Conservation (phyloP, 2,329 filamentous ascomycete species). For the Talaromyces sp. region DNA sequence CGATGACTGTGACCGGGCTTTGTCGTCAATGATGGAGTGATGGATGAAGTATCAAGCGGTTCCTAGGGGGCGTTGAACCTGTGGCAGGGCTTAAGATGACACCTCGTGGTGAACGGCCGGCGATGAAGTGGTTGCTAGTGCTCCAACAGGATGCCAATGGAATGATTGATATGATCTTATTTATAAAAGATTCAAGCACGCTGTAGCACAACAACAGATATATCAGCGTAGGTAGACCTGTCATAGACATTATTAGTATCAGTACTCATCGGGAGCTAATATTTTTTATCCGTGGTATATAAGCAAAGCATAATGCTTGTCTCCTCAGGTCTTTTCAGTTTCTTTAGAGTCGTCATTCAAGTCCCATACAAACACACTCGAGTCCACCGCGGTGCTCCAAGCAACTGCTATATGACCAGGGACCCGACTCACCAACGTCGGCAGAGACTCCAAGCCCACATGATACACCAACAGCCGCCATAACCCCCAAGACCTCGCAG, state of each 20-base stretch:
- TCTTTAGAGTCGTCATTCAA: constrained; percentile 43
- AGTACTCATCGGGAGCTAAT: neutral
- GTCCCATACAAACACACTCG: constrained; percentile 22
- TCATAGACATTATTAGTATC: neutral
- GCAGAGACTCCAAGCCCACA: neutral
- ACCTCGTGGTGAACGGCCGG: neutral
- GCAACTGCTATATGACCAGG: neutral
- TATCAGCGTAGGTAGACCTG: no score
- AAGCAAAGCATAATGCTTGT: constrained; percentile 5
- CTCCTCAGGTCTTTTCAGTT: constrained; percentile 54
- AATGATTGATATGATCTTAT: constrained; percentile 9
- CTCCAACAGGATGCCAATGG: constrained; percentile 17
- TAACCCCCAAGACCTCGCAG: neutral
- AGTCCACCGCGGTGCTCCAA: constrained; percentile 5
- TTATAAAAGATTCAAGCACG: neutral
- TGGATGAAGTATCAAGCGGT: neutral
- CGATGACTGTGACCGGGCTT: neutral
- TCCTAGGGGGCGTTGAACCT: neutral
- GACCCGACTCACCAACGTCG: neutral
- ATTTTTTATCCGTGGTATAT: neutral
- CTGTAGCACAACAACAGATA: no score
- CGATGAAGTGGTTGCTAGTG: constrained; percentile 14
- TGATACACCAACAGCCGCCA: neutral
- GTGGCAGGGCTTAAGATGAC: neutral
- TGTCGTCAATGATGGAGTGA: no score